These are phyloP conservation scores for Monsonia emarginata DNA, from an alignment of 441 rosid species.

Conservation along the genomic window DNA sequence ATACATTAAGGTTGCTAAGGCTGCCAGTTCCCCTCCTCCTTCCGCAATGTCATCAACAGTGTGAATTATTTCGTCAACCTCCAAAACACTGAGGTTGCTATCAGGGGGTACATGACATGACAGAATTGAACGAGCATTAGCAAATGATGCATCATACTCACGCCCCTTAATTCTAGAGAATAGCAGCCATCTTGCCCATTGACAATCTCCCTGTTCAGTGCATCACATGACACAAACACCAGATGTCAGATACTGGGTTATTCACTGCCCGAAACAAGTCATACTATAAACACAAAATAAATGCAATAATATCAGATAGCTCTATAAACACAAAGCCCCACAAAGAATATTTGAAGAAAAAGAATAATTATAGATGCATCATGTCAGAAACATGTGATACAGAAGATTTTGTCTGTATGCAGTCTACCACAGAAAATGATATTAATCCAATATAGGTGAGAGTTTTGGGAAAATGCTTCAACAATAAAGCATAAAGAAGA, in stretches of 20 bases:
- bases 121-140: conserved; percentile 72
- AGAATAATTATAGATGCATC: background rate
- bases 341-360: background rate
- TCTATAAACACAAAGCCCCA: background rate
- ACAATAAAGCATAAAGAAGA: background rate
- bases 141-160: conserved; percentile 96
- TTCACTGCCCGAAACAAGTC: conserved; percentile 3
- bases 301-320: conserved; percentile 8
- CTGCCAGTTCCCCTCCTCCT: conserved; percentile 95
- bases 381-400: too few relatives aligned
- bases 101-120: conserved; percentile 38
- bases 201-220: conserved; percentile 76
- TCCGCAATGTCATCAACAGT: conserved; percentile 96
- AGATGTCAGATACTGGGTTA: conserved; percentile 16
- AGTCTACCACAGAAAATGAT: background rate
- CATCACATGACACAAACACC: conserved; percentile 16
- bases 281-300: conserved; percentile 10
- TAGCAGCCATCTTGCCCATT: conserved; percentile 97
- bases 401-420: too few relatives aligned
- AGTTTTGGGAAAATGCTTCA: background rate
- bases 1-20: conserved; percentile 91
- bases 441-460: background rate
- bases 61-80: conserved; percentile 55
- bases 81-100: conserved; percentile 45
- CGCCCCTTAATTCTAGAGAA: conserved; percentile 71